Evolutionary conservation across 768 basidiomycete species (phyloP), one percentile per base, ranked within the genome.

Genomic region (Leccinum disarticulatum): DNA sequence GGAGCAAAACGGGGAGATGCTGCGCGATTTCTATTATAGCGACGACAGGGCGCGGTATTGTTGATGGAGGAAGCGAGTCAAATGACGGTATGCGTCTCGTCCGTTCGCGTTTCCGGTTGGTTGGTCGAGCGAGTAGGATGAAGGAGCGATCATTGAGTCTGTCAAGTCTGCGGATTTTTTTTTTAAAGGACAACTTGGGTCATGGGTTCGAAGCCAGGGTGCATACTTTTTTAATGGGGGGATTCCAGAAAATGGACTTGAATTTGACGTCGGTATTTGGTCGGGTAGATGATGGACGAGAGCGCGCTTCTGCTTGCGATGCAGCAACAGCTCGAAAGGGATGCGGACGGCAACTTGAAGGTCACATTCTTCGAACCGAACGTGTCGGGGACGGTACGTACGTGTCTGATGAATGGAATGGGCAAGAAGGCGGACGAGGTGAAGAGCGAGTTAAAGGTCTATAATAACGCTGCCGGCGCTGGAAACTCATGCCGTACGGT

Each of bases 1-100:
- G 38, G 91, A 95, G 70, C 93, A 93, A 68, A 91, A 96, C 70
- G 80, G 90, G 53, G 92, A 93, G 63, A 90, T 98, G 85, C 77
- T 98, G 7, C 81, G 94, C 15, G 95, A 99, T 71, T 98, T 95
- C 75, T 98, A 95, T 73, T 99, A 96, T 69, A 96, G 95, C 36
- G 96, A 99, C 67, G 97, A 98, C 74, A 81, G 97, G 56, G 90
- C 73, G 97, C 95, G 0, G 82, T 90, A n/a, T 76, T 98, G 4
- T 89, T 85, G 38, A 74, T 99, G 22, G 91, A 92, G 48, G 96
- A 98, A 72, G 89, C 93, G 6, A 77, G 80, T 3, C 75, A 75
- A 22, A 86, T 88, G 73, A 73, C 74, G 66, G 95, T 93, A 64
- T 62, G 80, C 61, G 13, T 46, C 1, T 5, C 3, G 30, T 7